Evolutionary conservation across 805 yeast genomes (phyloP).

Genomic region (Grigorovia transvaalensis): DNA sequence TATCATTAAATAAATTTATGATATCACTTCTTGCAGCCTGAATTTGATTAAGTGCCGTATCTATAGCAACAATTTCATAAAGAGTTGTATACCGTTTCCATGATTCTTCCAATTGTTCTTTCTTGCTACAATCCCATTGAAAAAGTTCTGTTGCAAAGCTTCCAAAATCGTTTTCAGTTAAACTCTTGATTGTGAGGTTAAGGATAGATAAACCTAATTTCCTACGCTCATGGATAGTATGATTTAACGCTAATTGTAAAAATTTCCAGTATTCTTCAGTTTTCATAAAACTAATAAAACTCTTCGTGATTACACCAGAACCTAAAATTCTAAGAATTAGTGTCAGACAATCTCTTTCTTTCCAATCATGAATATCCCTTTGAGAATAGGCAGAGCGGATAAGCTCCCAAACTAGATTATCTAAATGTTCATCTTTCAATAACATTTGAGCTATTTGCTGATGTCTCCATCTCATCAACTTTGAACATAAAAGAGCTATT

Average conservation of each 20-base stretch:
- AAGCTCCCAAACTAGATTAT: conserved; percentile 37
- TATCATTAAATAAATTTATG: conserved; percentile 37
- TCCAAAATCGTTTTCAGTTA: conserved; percentile 15
- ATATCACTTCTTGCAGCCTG: conserved; percentile 66
- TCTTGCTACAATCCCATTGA: conserved; percentile 21
- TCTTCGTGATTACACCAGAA: conserved; percentile 3
- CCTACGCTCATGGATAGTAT: conserved; percentile 52
- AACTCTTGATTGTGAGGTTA: conserved; percentile 44
- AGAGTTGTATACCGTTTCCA: conserved; percentile 72
- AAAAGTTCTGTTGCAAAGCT: conserved; percentile 8
- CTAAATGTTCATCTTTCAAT: conserved; percentile 11
- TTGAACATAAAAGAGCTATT: conserved; percentile 10
- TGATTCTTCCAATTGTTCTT: conserved; percentile 28
- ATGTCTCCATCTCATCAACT: conserved; percentile 45
- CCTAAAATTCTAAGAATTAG: conserved; percentile 48
- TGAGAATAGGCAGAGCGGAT: conserved; percentile 32
- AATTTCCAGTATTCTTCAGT: conserved; percentile 41
- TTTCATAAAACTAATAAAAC: conserved; percentile 8
- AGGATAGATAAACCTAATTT: conserved; percentile 60
- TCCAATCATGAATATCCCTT: conserved; percentile 17
- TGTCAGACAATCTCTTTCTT: conserved; percentile 36
- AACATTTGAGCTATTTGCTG: conserved; percentile 20
- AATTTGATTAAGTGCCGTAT: conserved; percentile 78
- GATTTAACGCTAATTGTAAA: conserved; percentile 47
- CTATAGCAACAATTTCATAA: conserved; percentile 72